Percentiles rank a stretch among this genome's conserved stretches.
phyloP scores from a whole-genome alignment of 148 eudicot genomes.

The Spergularia marina region DNA sequence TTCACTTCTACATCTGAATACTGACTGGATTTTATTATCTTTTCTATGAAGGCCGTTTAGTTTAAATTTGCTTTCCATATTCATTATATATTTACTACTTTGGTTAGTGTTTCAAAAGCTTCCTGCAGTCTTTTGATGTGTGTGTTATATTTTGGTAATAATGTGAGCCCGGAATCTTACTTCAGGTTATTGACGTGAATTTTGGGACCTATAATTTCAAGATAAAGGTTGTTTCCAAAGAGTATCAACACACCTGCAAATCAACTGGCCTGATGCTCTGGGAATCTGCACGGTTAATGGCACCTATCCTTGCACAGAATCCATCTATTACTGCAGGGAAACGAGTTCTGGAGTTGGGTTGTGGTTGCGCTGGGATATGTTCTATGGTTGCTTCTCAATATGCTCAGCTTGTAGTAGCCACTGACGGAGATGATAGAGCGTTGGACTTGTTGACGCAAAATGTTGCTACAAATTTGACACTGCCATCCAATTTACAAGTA shows the following conservation, averaged over 20 bases:
- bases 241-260: constrained; percentile 90
- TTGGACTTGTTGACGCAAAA: constrained; percentile 55
- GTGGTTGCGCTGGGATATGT: constrained; percentile 81
- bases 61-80: background rate
- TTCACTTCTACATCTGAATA: background rate
- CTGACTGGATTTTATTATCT: background rate
- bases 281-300: constrained; percentile 92
- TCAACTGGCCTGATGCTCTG: constrained; percentile 95
- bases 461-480: constrained; percentile 45
- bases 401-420: constrained; percentile 71
- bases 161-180: constrained; percentile 1
- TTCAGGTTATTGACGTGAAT: constrained; percentile 51
- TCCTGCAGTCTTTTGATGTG: background rate
- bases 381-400: constrained; percentile 67
- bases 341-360: constrained; percentile 73
- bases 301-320: constrained; percentile 64
- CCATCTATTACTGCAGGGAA: constrained; percentile 62
- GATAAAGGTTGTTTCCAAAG: constrained; percentile 66
- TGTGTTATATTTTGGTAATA: background rate
- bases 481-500: constrained; percentile 28
- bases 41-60: no score
- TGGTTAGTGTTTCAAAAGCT: background rate
- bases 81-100: background rate
- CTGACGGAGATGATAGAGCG: constrained; percentile 73
- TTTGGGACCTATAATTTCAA: constrained; percentile 49